These are phyloP conservation scores for Diaporthe ilicicola DNA, from an alignment of 2,329 filamentous ascomycete species.

Conservation along the genomic window DNA sequence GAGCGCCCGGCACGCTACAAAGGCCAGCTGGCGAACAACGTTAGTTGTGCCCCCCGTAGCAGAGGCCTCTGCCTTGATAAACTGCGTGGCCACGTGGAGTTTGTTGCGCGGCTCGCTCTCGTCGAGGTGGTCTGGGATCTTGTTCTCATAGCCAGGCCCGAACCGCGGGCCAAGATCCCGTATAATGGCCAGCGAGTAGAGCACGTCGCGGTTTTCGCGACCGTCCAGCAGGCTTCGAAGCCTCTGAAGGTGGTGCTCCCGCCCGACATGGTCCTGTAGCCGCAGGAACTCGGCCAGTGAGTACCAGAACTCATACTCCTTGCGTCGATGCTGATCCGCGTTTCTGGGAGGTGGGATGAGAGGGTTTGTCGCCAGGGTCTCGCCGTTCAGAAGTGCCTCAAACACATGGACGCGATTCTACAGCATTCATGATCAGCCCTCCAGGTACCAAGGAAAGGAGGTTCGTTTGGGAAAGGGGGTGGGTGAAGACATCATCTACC, in stretches of 20 bases:
- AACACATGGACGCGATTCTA: slow-evolving; percentile 75
- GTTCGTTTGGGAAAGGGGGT: too few species aligned
- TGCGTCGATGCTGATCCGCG: slow-evolving; percentile 61
- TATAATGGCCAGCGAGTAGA: slow-evolving; percentile 87
- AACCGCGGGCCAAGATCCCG: slow-evolving; percentile 76
- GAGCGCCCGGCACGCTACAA: slow-evolving; percentile 70
- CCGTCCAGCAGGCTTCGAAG: slow-evolving; percentile 79
- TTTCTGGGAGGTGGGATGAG: slow-evolving; percentile 59
- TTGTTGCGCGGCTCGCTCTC: slow-evolving; percentile 74
- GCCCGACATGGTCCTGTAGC: slow-evolving; percentile 65
- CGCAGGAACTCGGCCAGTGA: slow-evolving; percentile 76
- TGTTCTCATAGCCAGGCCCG: slow-evolving; percentile 64
- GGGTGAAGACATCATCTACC: too few species aligned
- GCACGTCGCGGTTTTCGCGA: slow-evolving; percentile 86
- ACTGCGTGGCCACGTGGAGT: slow-evolving; percentile 74
- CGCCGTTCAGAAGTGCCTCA: slow-evolving; percentile 79
- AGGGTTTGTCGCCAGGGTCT: slow-evolving; percentile 67
- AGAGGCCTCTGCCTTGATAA: slow-evolving; percentile 71
- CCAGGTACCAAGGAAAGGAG: too few species aligned
- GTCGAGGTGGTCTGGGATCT: slow-evolving; percentile 67
- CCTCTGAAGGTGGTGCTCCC: slow-evolving; percentile 71
- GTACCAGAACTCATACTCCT: slow-evolving; percentile 85
- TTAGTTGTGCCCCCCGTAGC: slow-evolving; percentile 76
- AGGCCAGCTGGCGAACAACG: slow-evolving; percentile 74
- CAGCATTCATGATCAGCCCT: neutral